A percentile compares a stretch with the other conserved stretches of the same genome.
These are phyloP conservation scores for Xylogone sp. DNA, from an alignment of 2,329 filamentous ascomycete genomes.

Conservation along the genomic window DNA sequence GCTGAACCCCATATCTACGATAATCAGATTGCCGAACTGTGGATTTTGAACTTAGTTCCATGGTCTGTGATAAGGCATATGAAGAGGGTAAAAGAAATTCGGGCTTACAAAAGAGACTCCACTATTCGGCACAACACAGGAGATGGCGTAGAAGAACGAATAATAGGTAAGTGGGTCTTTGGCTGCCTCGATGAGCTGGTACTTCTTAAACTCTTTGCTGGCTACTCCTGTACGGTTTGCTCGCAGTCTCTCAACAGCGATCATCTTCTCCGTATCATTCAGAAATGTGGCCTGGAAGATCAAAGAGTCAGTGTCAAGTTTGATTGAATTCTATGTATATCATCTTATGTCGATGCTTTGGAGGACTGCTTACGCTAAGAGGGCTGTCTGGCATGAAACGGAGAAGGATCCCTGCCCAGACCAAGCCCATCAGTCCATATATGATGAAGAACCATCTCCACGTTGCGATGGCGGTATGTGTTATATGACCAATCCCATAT, in stretches of 20 bases:
- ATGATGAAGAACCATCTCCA: slow-evolving; percentile 50
- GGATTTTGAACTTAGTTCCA: neutral
- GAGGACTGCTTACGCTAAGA: slow-evolving; percentile 25
- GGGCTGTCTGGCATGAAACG: slow-evolving; percentile 43
- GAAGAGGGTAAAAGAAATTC: neutral
- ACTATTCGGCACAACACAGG: slow-evolving; percentile 2
- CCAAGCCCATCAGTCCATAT: slow-evolving; percentile 24
- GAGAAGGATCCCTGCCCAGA: slow-evolving; percentile 29
- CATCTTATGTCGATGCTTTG: neutral
- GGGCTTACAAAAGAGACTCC: slow-evolving; percentile 1
- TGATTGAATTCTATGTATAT: neutral
- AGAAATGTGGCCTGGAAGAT: slow-evolving; percentile 55
- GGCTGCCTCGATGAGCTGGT: slow-evolving; percentile 46
- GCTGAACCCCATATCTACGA: neutral
- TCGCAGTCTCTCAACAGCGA: slow-evolving; percentile 48
- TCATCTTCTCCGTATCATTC: slow-evolving; percentile 42
- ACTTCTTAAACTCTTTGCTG: slow-evolving; percentile 37
- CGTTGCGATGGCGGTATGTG: slow-evolving; percentile 47
- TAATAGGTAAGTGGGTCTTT: slow-evolving; percentile 2
- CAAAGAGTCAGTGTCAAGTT: slow-evolving; percentile 26
- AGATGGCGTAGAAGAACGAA: slow-evolving; percentile 1
- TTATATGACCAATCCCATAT: slow-evolving; percentile 50
- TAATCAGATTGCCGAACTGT: neutral
- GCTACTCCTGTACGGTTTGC: slow-evolving; percentile 24
- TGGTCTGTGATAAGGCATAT: neutral